Percentiles rank a stretch among this genome's conserved stretches.
Evolutionary conservation across 805 yeast genomes (phyloP).

Genomic region (Cyberlindnera xylosilytica): DNA sequence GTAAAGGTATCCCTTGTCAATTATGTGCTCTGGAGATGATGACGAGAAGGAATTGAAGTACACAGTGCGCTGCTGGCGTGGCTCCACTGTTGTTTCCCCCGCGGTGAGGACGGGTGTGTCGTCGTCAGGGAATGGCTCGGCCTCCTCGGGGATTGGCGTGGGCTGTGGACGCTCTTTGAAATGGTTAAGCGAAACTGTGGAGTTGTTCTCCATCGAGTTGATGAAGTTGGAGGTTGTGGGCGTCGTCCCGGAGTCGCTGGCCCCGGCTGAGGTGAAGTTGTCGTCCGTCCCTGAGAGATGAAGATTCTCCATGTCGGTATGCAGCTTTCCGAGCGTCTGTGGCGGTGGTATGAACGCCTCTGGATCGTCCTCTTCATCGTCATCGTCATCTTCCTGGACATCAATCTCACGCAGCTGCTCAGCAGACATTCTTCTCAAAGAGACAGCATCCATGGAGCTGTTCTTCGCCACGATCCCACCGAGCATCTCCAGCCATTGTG

Average conservation of each 20-base stretch:
- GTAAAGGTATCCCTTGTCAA: slow-evolving; percentile 41
- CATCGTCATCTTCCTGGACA: slow-evolving; percentile 3
- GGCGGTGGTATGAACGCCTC: not conserved
- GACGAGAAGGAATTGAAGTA: slow-evolving; percentile 24
- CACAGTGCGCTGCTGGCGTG: slow-evolving; percentile 2
- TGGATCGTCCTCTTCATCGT: slow-evolving; percentile 1
- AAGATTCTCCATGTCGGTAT: slow-evolving; percentile 10
- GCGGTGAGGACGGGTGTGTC: no score
- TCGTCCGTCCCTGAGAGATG: slow-evolving; percentile 26
- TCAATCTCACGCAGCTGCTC: no score
- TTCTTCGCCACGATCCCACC: slow-evolving; percentile 9
- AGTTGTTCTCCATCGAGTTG: slow-evolving; percentile 5
- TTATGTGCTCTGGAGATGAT: slow-evolving; percentile 31
- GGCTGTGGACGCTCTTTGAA: slow-evolving; percentile 1
- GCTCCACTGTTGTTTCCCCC: not conserved
- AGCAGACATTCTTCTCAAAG: no score
- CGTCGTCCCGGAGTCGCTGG: slow-evolving; percentile 8
- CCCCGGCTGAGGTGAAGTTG: slow-evolving; percentile 24
- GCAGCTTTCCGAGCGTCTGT: not conserved
- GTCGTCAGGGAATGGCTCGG: no score
- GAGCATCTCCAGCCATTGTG: slow-evolving; percentile 20
- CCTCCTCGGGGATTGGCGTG: slow-evolving; percentile 4
- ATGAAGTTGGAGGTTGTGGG: no score
- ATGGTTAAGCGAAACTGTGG: slow-evolving; percentile 7
- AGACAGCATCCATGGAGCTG: no score